These are phyloP conservation scores for Aquilaria agallochum DNA, from an alignment of 441 rosid species.

Conservation along the genomic window DNA sequence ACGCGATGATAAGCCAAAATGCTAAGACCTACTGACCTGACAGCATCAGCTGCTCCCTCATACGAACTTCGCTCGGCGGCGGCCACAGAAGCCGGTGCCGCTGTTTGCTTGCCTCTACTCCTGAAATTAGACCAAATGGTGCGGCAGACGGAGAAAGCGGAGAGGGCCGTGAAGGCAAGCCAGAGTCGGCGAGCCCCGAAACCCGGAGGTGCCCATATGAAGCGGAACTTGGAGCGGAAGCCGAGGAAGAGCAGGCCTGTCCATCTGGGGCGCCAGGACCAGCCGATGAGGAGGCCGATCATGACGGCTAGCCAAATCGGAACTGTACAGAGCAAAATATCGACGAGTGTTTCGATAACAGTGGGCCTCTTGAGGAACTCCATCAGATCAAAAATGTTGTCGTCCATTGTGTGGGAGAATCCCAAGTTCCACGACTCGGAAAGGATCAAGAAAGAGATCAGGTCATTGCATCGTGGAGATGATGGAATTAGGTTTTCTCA, in stretches of 20 bases:
- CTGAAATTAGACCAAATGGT: slow-evolving; percentile 64
- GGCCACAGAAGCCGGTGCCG: slow-evolving; percentile 8
- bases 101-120: slow-evolving; percentile 36
- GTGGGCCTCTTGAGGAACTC: slow-evolving; percentile 65
- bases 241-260: slow-evolving; percentile 85
- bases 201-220: slow-evolving; percentile 87
- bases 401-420: slow-evolving; percentile 48
- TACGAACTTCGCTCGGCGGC: slow-evolving; percentile 13
- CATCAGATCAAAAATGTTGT: slow-evolving; percentile 52
- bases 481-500: slow-evolving; percentile 11
- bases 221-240: slow-evolving; percentile 71
- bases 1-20: too few relatives aligned
- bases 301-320: slow-evolving; percentile 98
- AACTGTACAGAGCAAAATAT: slow-evolving; percentile 89
- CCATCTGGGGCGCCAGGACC: slow-evolving; percentile 99
- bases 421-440: not conserved
- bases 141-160: slow-evolving; percentile 83
- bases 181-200: slow-evolving; percentile 95
- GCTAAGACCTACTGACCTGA: slow-evolving; percentile 30
- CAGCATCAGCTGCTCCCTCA: slow-evolving; percentile 27
- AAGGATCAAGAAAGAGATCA: not conserved
- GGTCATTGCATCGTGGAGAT: slow-evolving; percentile 9
- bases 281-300: slow-evolving; percentile 95
- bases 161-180: slow-evolving; percentile 93
- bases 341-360: slow-evolving; percentile 85